These are phyloP conservation scores for Solanum etuberosum DNA, from an alignment of 257 asterid species.

Conservation along the genomic window DNA sequence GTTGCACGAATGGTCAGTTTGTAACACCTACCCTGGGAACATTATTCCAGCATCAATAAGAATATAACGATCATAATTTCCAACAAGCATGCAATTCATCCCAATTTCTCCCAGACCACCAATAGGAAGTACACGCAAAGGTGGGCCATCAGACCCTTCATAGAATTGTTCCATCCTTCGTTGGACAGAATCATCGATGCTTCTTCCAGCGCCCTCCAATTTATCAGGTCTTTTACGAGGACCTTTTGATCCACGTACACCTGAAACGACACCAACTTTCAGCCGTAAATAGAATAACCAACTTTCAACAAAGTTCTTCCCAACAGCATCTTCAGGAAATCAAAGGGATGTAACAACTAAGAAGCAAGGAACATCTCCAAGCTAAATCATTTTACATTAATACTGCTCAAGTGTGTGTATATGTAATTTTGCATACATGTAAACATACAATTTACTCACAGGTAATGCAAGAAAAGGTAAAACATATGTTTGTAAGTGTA, in stretches of 20 bases:
- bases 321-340: background rate
- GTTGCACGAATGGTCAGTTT: background rate
- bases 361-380: background rate
- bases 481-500: background rate
- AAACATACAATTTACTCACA: background rate
- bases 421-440: background rate
- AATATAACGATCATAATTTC: slow-evolving; percentile 88
- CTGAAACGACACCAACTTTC: slow-evolving; percentile 16
- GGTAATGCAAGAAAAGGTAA: background rate
- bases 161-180: slow-evolving; percentile 95
- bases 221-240: slow-evolving; percentile 49
- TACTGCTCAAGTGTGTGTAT: background rate
- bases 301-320: background rate
- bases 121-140: slow-evolving; percentile 84
- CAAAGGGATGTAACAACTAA: background rate
- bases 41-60: slow-evolving; percentile 94
- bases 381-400: background rate
- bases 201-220: slow-evolving; percentile 79
- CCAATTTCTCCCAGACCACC: slow-evolving; percentile 99
- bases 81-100: slow-evolving; percentile 99
- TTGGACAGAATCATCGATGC: slow-evolving; percentile 89
- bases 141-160: slow-evolving; percentile 96
- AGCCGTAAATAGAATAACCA: background rate
- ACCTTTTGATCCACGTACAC: slow-evolving; percentile 34
- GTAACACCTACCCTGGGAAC: slow-evolving; percentile 83